A percentile compares a stretch with the other conserved stretches of the same genome.
Evolutionary conservation across 2,329 filamentous ascomycete species (phyloP).

Genomic region (Cladophialophora immunda): DNA sequence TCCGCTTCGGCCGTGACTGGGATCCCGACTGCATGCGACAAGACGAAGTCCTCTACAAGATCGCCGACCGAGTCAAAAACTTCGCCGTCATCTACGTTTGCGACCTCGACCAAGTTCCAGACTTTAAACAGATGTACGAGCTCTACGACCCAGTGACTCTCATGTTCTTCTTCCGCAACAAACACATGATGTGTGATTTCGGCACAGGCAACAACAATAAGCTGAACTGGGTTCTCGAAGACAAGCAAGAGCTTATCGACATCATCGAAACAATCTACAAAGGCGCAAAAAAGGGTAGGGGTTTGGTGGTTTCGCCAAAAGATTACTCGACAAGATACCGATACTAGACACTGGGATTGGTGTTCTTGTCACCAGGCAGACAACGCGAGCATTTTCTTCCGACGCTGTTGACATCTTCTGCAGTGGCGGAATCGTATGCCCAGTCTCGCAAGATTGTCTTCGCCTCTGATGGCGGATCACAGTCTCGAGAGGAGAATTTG

Average conservation of each 20-base stretch:
- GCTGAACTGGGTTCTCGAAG: constrained; percentile 93
- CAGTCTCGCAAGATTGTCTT: background rate
- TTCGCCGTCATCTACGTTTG: constrained; percentile 93
- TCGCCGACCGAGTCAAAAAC: constrained; percentile 92
- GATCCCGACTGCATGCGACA: constrained; percentile 73
- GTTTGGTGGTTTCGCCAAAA: constrained; percentile 96
- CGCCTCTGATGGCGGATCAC: background rate
- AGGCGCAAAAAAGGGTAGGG: constrained; percentile 96
- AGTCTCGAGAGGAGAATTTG: background rate
- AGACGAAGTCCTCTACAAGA: constrained; percentile 94
- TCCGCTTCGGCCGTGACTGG: constrained; percentile 90
- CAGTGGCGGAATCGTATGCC: background rate
- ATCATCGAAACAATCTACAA: constrained; percentile 98
- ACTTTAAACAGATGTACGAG: constrained; percentile 97
- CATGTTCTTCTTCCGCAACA: constrained; percentile 98
- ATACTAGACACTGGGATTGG: constrained; percentile 57
- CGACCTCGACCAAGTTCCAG: constrained; percentile 88
- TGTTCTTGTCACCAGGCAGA: background rate
- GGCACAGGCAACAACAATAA: constrained; percentile 99
- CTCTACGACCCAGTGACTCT: constrained; percentile 91
- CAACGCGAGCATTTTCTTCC: background rate
- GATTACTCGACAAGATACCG: constrained; percentile 76
- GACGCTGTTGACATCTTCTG: background rate
- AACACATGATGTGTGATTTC: constrained; percentile 81
- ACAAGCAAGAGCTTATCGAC: constrained; percentile 98